Base-by-base conservation (phyloP, 148 eudicot genomes). In the Vaccinium corymbosum region DNA sequence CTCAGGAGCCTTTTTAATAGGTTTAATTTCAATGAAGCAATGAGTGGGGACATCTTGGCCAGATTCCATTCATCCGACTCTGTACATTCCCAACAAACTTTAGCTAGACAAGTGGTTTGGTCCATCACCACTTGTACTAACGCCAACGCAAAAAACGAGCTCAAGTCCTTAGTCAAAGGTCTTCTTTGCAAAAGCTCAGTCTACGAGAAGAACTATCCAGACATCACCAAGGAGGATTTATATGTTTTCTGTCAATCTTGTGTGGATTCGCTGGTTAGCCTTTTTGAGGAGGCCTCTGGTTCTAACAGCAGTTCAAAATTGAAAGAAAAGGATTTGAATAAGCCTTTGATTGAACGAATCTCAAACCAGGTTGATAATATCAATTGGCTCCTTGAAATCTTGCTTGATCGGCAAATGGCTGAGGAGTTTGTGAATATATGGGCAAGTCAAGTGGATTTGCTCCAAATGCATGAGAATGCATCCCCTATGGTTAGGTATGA, bases 401-500 rank as follows among this genome's bases (percentile, higher is more conserved):
- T 97, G 81, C 90, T 97, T 7, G 98, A 97, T 83, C 87, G 91
- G 49, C 96, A 95, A 76, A 91, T 93, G 59, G 98, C 95, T 0
- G 99, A 97, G 81, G 98, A 95, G 78, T 93, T 97, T 42, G 97
- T 95, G 42, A 88, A 86, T 46, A 82, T 93, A 66, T 97, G 99
- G 99, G 92, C 93, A 2, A 66, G 56, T 76, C 96, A 94, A 77
- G 82, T 80, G 32, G 92, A 94, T 76, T 82, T 97, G 84, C 85
- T 91, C 9, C 86, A 85, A 70, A 80, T 94, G 90, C 98, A 95
- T 72, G 85, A 71, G 61, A 85, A 46, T 42, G 83, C 91, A 52
- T 93, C 98, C 29, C 95, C 98, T 1, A 90, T 97, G 95, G 87
- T 95, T 46, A 91, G 98, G 86, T 97, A 95, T 35, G 99, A 97